Evolutionary conservation across 345 rosid species (phyloP).

Genomic region (Hevea brasiliensis): DNA sequence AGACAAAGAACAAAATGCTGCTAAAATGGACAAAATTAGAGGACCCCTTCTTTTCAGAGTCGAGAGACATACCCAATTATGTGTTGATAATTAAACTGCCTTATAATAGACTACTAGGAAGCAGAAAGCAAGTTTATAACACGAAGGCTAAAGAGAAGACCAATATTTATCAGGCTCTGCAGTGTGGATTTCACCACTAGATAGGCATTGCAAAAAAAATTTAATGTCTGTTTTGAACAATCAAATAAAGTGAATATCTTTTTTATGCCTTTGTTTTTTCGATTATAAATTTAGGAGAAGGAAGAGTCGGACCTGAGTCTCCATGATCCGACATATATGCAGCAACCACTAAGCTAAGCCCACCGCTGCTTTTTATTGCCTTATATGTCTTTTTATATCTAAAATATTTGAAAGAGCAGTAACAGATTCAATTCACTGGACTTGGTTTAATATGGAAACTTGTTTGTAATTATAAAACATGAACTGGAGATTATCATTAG

Average conservation of each 20-base stretch:
- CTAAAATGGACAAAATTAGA: conserved; percentile 18
- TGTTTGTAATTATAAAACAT: neutral
- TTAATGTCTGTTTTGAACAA: neutral
- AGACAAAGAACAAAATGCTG: neutral
- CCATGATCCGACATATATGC: too few relatives aligned
- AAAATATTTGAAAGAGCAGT: neutral
- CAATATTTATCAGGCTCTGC: too few relatives aligned
- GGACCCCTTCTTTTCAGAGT: neutral
- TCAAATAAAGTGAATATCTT: neutral
- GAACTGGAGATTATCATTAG: neutral
- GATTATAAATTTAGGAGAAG: too few relatives aligned
- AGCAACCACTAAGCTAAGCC: too few relatives aligned
- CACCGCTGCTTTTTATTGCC: too few relatives aligned
- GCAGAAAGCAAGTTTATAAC: neutral
- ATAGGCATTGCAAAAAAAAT: neutral
- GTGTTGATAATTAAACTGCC: neutral
- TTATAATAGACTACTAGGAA: conserved; percentile 1
- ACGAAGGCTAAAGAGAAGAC: too few relatives aligned
- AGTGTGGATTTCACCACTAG: neutral
- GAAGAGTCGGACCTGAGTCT: too few relatives aligned
- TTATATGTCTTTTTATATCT: neutral
- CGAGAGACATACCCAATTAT: conserved; percentile 13
- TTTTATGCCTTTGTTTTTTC: too few relatives aligned
- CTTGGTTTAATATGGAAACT: neutral
- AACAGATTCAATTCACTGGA: neutral